Base-by-base conservation (phyloP, 306 rosid genomes). In the Medicago ruthenica region DNA sequence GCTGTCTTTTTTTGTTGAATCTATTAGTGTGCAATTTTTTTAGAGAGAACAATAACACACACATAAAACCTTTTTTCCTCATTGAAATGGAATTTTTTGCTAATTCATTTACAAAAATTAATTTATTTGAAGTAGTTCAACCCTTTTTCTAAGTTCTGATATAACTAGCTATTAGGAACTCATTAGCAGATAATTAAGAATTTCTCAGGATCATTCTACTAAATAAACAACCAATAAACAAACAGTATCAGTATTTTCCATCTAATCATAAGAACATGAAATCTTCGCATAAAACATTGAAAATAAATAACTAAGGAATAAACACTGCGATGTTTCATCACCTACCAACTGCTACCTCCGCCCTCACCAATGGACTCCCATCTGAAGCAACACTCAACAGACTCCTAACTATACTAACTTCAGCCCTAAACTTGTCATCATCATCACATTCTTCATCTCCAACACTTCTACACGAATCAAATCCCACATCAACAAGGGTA, bases 341-440 rank as follows among this genome's bases (percentile, higher is more conserved):
- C 99, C 68, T 92, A 96, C 99, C 99, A 66, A 89, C 98, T 75
- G 97, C 97, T 75, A 90, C 98, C 86, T 92, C 99, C 0, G 97
- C 93, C 90, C 99, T 88, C 84, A 96, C 99, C 83, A 96, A 83
- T 61, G 98, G 99, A 79, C 99, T 96, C 76, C 99, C 98, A 83
- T 96, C 99, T 54, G 98, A 88, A 85, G 88, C 93, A 84, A 90
- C 93, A 81, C 86, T 78, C 81, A 96, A 81, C 41, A 96, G 83
- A 78, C 91, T 88, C 89, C 71, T 82, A 77, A 96, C 85, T 60
- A 96, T 92, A 82, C 91, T 90, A 82, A 89, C 89, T 88, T 90
- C 97, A 59, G 93, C 86, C 81, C 92, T 90, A 80, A 79, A 82
- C 79, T 86, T 95, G 75, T 90, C 96, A 83, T 95, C 98, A 77